Percentiles rank a stretch among this genome's conserved stretches.
Evolutionary conservation across 2,329 filamentous ascomycete species (phyloP).

Genomic region (Fusarium vanettenii): DNA sequence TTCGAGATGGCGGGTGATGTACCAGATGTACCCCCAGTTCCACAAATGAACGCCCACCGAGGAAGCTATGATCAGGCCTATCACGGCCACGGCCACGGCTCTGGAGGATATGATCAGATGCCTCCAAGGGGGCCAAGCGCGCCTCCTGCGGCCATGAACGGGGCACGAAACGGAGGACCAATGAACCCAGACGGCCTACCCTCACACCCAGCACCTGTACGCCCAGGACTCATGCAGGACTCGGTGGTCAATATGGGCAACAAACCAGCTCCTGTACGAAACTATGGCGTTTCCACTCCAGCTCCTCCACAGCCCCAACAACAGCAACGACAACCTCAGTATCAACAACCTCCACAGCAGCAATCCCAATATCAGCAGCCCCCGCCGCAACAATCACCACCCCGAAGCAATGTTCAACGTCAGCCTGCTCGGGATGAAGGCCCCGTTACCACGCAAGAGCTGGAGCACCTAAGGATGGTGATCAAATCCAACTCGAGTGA

Average conservation of each 20-base stretch:
- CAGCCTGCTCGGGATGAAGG: conserved; percentile 46
- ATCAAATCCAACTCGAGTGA: conserved; percentile 80
- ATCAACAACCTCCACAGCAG: conserved; percentile 43
- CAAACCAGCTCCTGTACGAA: conserved; percentile 69
- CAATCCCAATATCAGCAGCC: conserved; percentile 46
- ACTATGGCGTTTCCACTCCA: conserved; percentile 62
- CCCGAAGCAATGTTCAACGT: conserved; percentile 35
- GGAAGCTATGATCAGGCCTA: conserved; percentile 43
- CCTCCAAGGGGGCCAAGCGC: conserved; percentile 48
- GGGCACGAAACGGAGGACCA: conserved; percentile 24
- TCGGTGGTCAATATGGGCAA: conserved; percentile 66
- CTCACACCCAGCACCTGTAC: conserved; percentile 71
- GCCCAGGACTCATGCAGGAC: conserved; percentile 71
- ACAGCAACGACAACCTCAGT: conserved; percentile 47
- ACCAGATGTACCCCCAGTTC: conserved; percentile 65
- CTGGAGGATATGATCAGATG: conserved; percentile 42
- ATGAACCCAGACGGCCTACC: conserved; percentile 61
- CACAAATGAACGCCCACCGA: conserved; percentile 43
- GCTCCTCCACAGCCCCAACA: conserved; percentile 42
- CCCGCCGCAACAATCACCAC: conserved; percentile 46
- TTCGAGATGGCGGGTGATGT: conserved; percentile 79
- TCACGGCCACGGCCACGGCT: conserved; percentile 4
- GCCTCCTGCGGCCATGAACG: conserved; percentile 42
- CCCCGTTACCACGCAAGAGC: conserved; percentile 79
- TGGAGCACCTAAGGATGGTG: conserved; percentile 77